Evolutionary conservation across 2,329 filamentous ascomycete species (phyloP).

Genomic region (Epichloe uncinata): DNA sequence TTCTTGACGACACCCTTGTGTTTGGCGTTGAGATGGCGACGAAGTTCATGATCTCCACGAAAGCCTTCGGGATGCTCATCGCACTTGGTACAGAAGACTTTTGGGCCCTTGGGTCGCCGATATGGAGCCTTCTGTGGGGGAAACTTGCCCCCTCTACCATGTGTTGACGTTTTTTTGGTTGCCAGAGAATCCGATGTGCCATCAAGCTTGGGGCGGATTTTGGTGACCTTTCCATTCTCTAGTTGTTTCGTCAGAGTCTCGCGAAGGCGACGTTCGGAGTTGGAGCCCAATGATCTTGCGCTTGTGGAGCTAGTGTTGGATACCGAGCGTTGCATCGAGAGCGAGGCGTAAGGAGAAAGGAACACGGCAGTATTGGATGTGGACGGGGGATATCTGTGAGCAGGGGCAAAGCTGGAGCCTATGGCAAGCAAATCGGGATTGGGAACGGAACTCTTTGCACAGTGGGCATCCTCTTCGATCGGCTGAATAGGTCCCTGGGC

Average conservation of each 20-base stretch:
- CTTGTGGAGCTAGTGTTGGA: slow-evolving; percentile 31
- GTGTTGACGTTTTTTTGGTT: slow-evolving; percentile 8
- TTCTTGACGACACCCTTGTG: slow-evolving; percentile 47
- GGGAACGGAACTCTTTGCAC: slow-evolving; percentile 17
- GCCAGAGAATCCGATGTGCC: slow-evolving; percentile 2
- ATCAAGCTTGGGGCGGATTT: slow-evolving; percentile 33
- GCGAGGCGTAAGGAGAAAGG: not conserved
- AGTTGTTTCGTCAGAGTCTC: slow-evolving; percentile 34
- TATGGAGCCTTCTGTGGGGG: slow-evolving; percentile 31
- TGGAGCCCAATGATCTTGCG: slow-evolving; percentile 30
- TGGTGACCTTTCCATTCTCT: slow-evolving; percentile 24
- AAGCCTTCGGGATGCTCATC: slow-evolving; percentile 64
- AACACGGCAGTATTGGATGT: not conserved
- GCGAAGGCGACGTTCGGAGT: slow-evolving; percentile 31
- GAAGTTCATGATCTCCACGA: slow-evolving; percentile 72
- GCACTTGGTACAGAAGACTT: slow-evolving; percentile 59
- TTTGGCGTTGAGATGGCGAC: slow-evolving; percentile 50
- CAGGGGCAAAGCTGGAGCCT: slow-evolving; percentile 20
- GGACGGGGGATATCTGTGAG: slow-evolving; percentile 18
- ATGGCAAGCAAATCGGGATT: slow-evolving; percentile 22
- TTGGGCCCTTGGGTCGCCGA: slow-evolving; percentile 53
- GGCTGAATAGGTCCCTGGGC: slow-evolving; percentile 12
- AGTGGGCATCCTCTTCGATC: slow-evolving; percentile 8
- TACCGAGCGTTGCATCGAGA: slow-evolving; percentile 33
- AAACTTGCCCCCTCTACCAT: slow-evolving; percentile 30